Conservation (phyloP, 306 rosid genomes). For the Hippophae rhamnoides region DNA sequence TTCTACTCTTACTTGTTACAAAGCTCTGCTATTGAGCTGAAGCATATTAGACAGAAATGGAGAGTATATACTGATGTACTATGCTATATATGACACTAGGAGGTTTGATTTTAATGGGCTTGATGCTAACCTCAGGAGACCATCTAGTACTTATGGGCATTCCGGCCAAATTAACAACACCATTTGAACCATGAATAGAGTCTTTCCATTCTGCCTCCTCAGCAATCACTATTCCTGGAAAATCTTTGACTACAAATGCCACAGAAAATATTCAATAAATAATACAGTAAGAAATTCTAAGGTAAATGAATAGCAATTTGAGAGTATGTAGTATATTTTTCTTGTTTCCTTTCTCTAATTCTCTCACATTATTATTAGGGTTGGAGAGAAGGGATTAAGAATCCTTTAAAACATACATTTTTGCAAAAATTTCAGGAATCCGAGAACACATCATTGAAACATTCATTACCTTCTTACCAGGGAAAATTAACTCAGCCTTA, state of each 20-base stretch:
- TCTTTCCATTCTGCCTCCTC: constrained; percentile 82
- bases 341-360: not conserved
- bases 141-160: constrained; percentile 91
- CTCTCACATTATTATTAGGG: not conserved
- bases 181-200: constrained; percentile 66
- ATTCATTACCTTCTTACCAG: constrained; percentile 98
- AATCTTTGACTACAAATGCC: constrained; percentile 55
- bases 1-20: not conserved
- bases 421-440: not conserved
- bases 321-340: not conserved
- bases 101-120: constrained; percentile 13
- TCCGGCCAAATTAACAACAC: constrained; percentile 95
- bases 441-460: constrained; percentile 12
- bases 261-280: constrained; percentile 17
- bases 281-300: not conserved
- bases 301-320: not conserved
- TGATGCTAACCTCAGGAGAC: constrained; percentile 70
- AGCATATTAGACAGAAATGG: not conserved
- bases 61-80: no score
- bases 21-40: not conserved
- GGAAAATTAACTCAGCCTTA: constrained; percentile 77
- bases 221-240: constrained; percentile 74
- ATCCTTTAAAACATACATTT: not conserved
- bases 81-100: constrained; percentile 5
- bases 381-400: not conserved